Percentiles rank a stretch among this genome's conserved stretches.
Evolutionary conservation across 805 yeast species (phyloP).

Genomic region (Millerozyma miso): DNA sequence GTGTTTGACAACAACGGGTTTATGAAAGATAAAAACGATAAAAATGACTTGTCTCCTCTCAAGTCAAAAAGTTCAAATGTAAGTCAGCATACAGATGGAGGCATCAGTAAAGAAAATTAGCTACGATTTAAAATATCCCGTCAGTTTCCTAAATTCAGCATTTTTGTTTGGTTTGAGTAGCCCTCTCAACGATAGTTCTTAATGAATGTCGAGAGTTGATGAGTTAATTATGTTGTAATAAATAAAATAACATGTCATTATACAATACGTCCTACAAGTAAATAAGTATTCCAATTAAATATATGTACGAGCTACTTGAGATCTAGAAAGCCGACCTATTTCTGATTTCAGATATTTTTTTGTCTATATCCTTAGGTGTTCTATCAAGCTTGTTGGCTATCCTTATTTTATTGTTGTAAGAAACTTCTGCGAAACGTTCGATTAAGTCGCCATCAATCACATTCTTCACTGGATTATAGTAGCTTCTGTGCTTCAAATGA

Average conservation of each 20-base stretch:
- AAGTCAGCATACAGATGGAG: constrained; percentile 1
- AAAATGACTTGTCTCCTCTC: constrained; percentile 14
- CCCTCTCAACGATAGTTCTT: not conserved
- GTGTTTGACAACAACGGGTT: constrained; percentile 9
- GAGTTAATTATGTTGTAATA: constrained; percentile 1
- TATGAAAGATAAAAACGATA: constrained; percentile 11
- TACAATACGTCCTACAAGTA: not conserved
- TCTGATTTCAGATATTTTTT: constrained; percentile 49
- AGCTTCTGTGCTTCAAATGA: constrained; percentile 65
- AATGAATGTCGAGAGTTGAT: not conserved
- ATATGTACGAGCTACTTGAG: not conserved
- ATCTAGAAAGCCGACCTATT: constrained; percentile 35
- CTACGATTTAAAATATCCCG: constrained; percentile 3
- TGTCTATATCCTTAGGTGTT: constrained; percentile 45
- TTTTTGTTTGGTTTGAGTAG: not conserved
- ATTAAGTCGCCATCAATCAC: constrained; percentile 87
- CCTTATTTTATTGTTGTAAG: constrained; percentile 27
- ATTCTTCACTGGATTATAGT: constrained; percentile 72
- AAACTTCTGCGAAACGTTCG: constrained; percentile 47
- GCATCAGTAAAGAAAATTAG: constrained; percentile 5
- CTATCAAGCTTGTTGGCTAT: constrained; percentile 43
- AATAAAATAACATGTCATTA: not conserved
- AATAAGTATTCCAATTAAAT: not conserved
- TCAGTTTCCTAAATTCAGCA: not conserved
- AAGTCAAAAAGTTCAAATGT: constrained; percentile 7